phyloP scores from a whole-genome alignment of 2,329 filamentous ascomycete species.

The Elsinoe fawcettii region DNA sequence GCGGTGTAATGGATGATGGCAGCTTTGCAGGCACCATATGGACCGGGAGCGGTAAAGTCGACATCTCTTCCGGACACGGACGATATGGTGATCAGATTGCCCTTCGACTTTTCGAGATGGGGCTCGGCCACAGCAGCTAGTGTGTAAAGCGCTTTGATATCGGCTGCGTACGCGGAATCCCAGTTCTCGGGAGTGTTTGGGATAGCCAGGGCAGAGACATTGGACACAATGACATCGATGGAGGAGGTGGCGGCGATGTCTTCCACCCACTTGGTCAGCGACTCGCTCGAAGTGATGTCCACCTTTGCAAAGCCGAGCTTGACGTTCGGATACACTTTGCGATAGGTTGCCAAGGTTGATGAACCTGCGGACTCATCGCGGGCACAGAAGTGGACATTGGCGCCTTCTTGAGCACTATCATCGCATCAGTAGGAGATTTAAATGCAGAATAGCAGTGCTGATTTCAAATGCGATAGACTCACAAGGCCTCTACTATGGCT shows the following conservation, averaged over 20 bases:
- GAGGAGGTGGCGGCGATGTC: constrained; percentile 19
- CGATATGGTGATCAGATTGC: constrained; percentile 31
- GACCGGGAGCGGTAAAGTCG: constrained; percentile 32
- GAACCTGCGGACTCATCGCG: constrained; percentile 22
- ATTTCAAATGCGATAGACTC: background rate
- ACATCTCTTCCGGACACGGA: constrained; percentile 32
- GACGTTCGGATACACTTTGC: constrained; percentile 19
- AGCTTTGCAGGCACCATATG: constrained; percentile 33
- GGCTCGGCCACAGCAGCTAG: constrained; percentile 29
- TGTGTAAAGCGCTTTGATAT: constrained; percentile 30
- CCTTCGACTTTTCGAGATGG: constrained; percentile 29
- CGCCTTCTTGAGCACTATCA: constrained; percentile 23
- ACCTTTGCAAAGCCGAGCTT: constrained; percentile 23
- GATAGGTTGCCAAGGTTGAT: constrained; percentile 18
- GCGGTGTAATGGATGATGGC: constrained; percentile 33
- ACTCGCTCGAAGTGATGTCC: constrained; percentile 22
- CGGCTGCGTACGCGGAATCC: constrained; percentile 28
- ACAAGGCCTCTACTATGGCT: constrained; percentile 24
- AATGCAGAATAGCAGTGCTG: background rate
- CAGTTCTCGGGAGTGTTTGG: constrained; percentile 24
- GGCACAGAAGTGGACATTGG: constrained; percentile 28
- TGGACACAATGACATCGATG: constrained; percentile 27
- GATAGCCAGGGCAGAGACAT: constrained; percentile 28
- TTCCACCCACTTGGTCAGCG: constrained; percentile 23
- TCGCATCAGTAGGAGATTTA: background rate